Percentiles rank a stretch among this genome's conserved stretches.
phyloP scores from a whole-genome alignment of 2,329 filamentous ascomycete species.

The Clarireedia homoeocarpa region DNA sequence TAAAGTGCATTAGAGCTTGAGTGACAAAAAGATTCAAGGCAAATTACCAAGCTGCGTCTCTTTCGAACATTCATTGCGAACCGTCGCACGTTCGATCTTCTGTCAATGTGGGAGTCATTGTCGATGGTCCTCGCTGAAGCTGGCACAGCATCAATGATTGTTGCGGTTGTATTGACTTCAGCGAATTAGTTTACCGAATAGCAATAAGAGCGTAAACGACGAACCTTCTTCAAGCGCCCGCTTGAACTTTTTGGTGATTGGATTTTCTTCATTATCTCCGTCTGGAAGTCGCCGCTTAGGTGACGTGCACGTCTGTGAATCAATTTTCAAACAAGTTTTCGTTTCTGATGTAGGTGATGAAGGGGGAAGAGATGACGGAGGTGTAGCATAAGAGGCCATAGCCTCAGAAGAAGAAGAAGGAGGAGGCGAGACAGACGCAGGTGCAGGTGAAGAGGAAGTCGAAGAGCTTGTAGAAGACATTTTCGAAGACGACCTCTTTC shows the following conservation, averaged over 20 bases:
- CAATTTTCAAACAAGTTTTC: background rate
- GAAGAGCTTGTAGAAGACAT: background rate
- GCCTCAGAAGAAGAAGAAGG: background rate
- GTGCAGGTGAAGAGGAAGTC: background rate
- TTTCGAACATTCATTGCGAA: background rate
- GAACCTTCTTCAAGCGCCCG: background rate
- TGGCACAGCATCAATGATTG: background rate
- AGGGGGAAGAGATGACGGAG: background rate
- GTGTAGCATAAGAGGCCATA: background rate
- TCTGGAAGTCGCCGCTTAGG: background rate
- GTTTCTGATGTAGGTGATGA: background rate
- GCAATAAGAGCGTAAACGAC: background rate
- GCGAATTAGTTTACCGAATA: too few species aligned
- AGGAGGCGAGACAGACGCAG: background rate
- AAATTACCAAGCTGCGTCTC: background rate
- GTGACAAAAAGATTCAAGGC: background rate
- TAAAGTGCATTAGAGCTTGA: conserved; percentile 5
- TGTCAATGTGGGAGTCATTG: background rate
- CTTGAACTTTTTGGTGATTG: background rate
- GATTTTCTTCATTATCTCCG: background rate
- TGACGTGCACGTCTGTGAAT: background rate
- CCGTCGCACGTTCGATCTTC: background rate
- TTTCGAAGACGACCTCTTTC: background rate
- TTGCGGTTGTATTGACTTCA: background rate
- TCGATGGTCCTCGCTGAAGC: background rate